phyloP scores from a whole-genome alignment of 2,329 filamentous ascomycete species.

The Trichoderma asperellum region DNA sequence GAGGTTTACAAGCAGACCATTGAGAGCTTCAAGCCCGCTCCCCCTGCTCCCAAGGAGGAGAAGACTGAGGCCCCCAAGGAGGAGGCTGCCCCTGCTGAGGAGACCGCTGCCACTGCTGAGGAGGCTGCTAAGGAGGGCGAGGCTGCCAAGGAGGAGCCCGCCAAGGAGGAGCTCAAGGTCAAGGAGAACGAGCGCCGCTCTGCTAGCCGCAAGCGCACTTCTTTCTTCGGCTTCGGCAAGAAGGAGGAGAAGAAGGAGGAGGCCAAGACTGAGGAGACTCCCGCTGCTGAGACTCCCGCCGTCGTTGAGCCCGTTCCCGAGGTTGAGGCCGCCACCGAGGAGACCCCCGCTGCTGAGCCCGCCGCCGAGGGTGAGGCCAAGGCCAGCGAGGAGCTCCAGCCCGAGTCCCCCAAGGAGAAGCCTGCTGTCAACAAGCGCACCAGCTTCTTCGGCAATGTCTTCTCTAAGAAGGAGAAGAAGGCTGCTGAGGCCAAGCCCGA shows the following conservation, averaged over 20 bases:
- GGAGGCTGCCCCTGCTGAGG: constrained; percentile 35
- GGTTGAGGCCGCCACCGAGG: constrained; percentile 43
- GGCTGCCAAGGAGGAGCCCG: constrained; percentile 42
- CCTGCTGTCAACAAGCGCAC: constrained; percentile 57
- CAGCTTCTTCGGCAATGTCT: constrained; percentile 59
- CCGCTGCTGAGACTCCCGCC: constrained; percentile 42
- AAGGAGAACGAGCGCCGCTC: constrained; percentile 64
- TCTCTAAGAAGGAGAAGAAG: constrained; percentile 64
- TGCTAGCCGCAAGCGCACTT: constrained; percentile 66
- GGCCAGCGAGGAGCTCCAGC: constrained; percentile 46
- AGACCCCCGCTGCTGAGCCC: constrained; percentile 41
- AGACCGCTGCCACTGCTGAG: constrained; percentile 39
- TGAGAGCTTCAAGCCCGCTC: constrained; percentile 65
- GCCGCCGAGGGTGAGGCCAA: constrained; percentile 38
- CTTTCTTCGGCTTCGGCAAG: constrained; percentile 66
- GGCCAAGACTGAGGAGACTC: constrained; percentile 40
- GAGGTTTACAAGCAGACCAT: constrained; percentile 88
- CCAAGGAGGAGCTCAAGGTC: constrained; percentile 56
- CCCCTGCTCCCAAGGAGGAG: constrained; percentile 33
- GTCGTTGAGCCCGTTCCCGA: constrained; percentile 44
- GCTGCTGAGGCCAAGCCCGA: constrained; percentile 54
- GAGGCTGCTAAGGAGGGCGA: constrained; percentile 47
- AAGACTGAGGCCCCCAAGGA: constrained; percentile 39
- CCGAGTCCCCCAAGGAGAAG: constrained; percentile 54
- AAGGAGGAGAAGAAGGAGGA: constrained; percentile 55